Conservation (phyloP, 1,284 basidiomycete genomes). For the Cystobasidium sp. region DNA sequence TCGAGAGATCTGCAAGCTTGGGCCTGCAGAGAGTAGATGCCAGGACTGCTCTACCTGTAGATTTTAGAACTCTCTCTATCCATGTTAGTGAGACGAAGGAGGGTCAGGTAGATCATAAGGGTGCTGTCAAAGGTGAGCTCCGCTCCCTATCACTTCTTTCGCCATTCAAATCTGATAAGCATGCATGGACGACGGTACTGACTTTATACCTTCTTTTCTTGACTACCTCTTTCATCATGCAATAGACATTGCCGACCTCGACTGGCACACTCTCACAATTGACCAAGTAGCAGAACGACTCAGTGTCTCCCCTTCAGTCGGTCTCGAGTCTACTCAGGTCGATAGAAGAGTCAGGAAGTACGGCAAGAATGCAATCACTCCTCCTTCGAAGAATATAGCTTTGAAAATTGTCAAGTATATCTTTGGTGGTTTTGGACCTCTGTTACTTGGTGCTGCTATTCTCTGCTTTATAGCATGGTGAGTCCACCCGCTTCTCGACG, state of each 20-base stretch:
- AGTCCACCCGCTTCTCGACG: slow-evolving; percentile 36
- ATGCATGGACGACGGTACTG: not conserved
- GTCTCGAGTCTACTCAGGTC: slow-evolving; percentile 61
- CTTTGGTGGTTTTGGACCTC: slow-evolving; percentile 64
- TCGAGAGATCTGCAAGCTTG: slow-evolving; percentile 5
- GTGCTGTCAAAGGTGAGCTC: slow-evolving; percentile 40
- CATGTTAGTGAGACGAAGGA: slow-evolving; percentile 17
- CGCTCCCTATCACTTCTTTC: not conserved
- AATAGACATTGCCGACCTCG: slow-evolving; percentile 58
- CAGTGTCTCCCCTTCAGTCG: slow-evolving; percentile 60
- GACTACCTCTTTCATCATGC: not conserved
- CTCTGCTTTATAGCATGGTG: slow-evolving; percentile 61
- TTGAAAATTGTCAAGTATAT: slow-evolving; percentile 58
- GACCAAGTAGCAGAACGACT: slow-evolving; percentile 61
- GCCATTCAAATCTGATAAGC: not conserved
- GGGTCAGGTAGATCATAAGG: slow-evolving; percentile 8
- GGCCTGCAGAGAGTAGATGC: slow-evolving; percentile 1
- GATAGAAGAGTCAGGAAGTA: slow-evolving; percentile 58
- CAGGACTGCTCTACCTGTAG: slow-evolving; percentile 47
- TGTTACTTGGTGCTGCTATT: slow-evolving; percentile 63
- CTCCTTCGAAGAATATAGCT: slow-evolving; percentile 58
- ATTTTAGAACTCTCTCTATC: slow-evolving; percentile 52
- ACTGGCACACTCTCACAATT: slow-evolving; percentile 60
- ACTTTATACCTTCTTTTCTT: not conserved
- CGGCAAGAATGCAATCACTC: slow-evolving; percentile 63